phyloP scores from a whole-genome alignment of 2,329 filamentous ascomycete species.

The Alternaria sp. region DNA sequence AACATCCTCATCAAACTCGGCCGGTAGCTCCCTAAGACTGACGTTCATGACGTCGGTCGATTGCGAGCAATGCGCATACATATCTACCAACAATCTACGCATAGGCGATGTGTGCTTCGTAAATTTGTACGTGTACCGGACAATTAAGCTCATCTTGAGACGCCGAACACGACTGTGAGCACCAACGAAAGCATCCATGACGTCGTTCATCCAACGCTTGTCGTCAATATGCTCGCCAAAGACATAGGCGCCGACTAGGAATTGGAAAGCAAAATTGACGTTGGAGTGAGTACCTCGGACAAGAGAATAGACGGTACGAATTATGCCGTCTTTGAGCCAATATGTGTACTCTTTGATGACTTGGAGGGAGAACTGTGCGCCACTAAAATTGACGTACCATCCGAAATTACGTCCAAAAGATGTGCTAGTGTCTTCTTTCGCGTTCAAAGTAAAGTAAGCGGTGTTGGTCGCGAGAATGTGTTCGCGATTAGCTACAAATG shows the following conservation, averaged over 20 bases:
- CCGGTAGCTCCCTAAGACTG: neutral
- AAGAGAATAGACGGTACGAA: neutral
- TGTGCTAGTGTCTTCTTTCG: neutral
- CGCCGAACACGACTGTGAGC: neutral
- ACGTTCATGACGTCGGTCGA: neutral
- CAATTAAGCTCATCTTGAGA: neutral
- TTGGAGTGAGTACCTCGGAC: neutral
- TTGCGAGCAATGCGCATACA: neutral
- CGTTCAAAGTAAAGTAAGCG: neutral
- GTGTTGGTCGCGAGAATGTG: neutral
- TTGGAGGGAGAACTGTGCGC: neutral
- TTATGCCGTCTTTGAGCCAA: neutral
- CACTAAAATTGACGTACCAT: neutral
- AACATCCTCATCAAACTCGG: neutral
- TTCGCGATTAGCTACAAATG: neutral
- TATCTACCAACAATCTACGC: neutral
- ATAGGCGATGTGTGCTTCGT: neutral
- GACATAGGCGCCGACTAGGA: neutral
- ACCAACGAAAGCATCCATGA: neutral
- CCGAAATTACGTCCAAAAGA: neutral
- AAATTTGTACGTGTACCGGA: neutral
- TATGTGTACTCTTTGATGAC: neutral
- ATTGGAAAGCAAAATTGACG: neutral
- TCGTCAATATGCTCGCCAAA: neutral
- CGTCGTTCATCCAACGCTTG: neutral